phyloP scores from a whole-genome alignment of 768 basidiomycete genomes.

The Podaxis sp. region DNA sequence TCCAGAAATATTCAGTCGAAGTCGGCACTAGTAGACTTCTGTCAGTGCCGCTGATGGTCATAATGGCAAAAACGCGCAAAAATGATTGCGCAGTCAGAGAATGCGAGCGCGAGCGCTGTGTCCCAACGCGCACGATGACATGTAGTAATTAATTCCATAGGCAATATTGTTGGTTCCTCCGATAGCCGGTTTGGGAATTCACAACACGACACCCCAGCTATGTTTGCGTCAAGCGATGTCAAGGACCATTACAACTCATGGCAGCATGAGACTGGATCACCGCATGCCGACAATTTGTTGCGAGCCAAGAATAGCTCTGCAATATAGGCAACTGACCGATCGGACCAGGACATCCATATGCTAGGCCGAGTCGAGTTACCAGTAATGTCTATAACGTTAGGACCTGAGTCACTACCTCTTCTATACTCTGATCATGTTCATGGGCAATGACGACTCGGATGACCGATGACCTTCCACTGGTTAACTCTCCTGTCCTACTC shows the following conservation, averaged over 20 bases:
- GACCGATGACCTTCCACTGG: neutral
- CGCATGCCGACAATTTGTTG: neutral
- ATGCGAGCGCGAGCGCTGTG: neutral
- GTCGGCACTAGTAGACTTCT: neutral
- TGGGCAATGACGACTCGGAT: neutral
- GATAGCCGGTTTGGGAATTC: neutral
- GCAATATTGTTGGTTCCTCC: neutral
- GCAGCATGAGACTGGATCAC: neutral
- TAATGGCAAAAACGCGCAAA: neutral
- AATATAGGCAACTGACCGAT: neutral
- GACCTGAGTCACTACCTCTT: neutral
- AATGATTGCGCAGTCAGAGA: neutral
- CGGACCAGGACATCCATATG: neutral
- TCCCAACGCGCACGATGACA: neutral
- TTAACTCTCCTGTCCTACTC: neutral
- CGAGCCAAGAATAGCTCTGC: neutral
- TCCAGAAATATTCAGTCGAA: neutral
- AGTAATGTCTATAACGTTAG: neutral
- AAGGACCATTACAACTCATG: neutral
- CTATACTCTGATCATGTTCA: neutral
- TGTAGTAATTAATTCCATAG: neutral
- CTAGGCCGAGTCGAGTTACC: neutral
- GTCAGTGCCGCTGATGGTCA: neutral
- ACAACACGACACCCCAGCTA: neutral
- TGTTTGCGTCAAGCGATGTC: neutral